phyloP scores from a whole-genome alignment of 345 rosid genomes.

The Limnanthes douglasii region DNA sequence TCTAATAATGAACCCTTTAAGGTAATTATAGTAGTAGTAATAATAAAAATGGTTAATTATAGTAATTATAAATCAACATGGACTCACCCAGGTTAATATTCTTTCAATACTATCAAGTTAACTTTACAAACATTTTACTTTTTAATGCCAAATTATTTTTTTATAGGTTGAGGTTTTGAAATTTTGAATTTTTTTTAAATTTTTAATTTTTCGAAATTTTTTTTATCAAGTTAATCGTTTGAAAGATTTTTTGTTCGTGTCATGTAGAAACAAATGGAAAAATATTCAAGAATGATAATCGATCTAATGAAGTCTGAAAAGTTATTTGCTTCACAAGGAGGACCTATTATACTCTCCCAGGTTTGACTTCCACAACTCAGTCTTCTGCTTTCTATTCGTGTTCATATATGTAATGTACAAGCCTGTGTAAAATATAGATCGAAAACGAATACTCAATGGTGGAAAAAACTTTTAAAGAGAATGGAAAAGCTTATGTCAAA shows the following conservation, averaged over 20 bases:
- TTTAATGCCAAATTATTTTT: too few relatives aligned
- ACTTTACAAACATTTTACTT: too few relatives aligned
- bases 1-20: conserved; percentile 75
- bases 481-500: conserved; percentile 42
- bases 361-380: conserved; percentile 10
- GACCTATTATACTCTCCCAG: conserved; percentile 84
- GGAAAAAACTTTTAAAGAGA: conserved; percentile 28
- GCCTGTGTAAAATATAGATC: conserved; percentile 19
- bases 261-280: conserved; percentile 48
- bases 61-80: too few relatives aligned
- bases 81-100: too few relatives aligned
- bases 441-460: conserved; percentile 69
- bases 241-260: background rate
- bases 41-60: too few relatives aligned
- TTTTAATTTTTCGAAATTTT: background rate
- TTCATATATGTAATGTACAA: background rate
- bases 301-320: conserved; percentile 51
- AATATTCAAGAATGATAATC: conserved; percentile 35
- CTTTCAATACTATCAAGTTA: too few relatives aligned
- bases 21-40: too few relatives aligned
- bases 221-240: background rate
- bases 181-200: too few relatives aligned
- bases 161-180: too few relatives aligned
- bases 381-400: conserved; percentile 1
- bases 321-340: conserved; percentile 76